A percentile compares a stretch with the other conserved stretches of the same genome.
Conservation (phyloP, 495 filamentous ascomycete species). For the Extremus antarcticus region DNA sequence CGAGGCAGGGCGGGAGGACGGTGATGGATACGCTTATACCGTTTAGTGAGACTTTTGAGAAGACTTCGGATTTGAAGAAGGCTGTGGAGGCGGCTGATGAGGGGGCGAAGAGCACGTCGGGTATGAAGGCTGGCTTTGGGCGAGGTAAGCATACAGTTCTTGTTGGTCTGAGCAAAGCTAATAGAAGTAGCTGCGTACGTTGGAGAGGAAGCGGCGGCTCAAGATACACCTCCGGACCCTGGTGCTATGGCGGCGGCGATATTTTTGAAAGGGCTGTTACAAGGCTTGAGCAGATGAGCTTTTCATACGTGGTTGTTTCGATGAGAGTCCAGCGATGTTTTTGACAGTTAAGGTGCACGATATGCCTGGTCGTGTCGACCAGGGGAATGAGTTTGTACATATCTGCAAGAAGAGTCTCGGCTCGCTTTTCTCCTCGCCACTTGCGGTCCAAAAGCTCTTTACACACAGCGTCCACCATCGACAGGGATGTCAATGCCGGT, state of each 20-base stretch:
- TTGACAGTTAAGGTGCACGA: no score
- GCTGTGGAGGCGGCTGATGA: slow-evolving; percentile 42
- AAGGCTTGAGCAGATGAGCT: slow-evolving; percentile 19
- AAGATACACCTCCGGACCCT: slow-evolving; percentile 44
- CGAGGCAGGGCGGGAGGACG: slow-evolving; percentile 32
- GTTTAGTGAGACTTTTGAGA: slow-evolving; percentile 40
- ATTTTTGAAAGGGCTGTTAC: slow-evolving; percentile 41
- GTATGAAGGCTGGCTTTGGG: slow-evolving; percentile 45
- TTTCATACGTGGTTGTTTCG: no score
- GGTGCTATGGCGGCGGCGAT: slow-evolving; percentile 53
- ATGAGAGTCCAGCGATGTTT: no score
- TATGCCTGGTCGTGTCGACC: no score
- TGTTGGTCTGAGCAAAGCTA: background rate
- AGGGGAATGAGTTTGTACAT: background rate
- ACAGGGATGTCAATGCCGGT: slow-evolving; percentile 56
- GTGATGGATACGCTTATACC: slow-evolving; percentile 51
- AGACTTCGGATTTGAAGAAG: slow-evolving; percentile 35
- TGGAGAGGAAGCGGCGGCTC: slow-evolving; percentile 32
- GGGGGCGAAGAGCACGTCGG: slow-evolving; percentile 44
- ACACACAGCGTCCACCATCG: slow-evolving; percentile 41
- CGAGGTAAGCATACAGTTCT: slow-evolving; percentile 22
- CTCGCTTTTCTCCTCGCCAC: no score
- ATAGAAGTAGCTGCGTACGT: slow-evolving; percentile 42
- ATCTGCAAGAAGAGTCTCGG: no score
- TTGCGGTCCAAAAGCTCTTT: background rate